Evolutionary conservation across 1,284 basidiomycete genomes (phyloP).

Genomic region (Mycosarcoma mackinlayi): DNA sequence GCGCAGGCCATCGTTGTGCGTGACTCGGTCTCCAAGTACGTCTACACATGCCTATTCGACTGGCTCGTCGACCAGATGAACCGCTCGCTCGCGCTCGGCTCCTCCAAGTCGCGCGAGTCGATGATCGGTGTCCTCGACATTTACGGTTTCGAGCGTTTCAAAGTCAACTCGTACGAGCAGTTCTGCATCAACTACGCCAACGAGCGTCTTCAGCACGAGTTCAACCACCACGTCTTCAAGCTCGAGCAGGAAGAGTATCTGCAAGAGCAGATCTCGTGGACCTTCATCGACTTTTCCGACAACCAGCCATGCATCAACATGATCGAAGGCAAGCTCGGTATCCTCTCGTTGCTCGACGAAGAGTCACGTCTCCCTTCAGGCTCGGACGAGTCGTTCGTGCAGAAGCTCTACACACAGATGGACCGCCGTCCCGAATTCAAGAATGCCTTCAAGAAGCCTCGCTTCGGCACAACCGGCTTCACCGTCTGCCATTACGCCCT

Average conservation of each 20-base stretch:
- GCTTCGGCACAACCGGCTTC: constrained; percentile 96
- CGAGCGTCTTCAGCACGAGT: constrained; percentile 90
- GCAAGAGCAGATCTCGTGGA: constrained; percentile 98
- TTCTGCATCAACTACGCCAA: constrained; percentile 99
- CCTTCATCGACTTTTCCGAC: constrained; percentile 97
- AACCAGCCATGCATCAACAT: constrained; percentile 99
- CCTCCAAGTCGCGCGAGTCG: constrained; percentile 87
- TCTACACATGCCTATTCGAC: constrained; percentile 98
- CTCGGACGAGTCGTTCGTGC: constrained; percentile 90
- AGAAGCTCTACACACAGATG: constrained; percentile 91
- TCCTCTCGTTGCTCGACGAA: constrained; percentile 93
- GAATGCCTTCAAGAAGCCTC: constrained; percentile 94
- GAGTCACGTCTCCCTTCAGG: constrained; percentile 96
- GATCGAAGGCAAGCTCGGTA: constrained; percentile 96
- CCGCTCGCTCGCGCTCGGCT: constrained; percentile 90
- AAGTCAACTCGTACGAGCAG: constrained; percentile 92
- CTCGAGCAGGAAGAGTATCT: constrained; percentile 99
- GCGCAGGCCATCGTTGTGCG: constrained; percentile 93
- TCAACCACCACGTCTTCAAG: constrained; percentile 73
- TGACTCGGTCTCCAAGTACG: constrained; percentile 97
- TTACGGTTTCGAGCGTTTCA: constrained; percentile 70
- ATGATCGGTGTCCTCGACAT: constrained; percentile 97
- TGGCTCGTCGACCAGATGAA: constrained; percentile 98
- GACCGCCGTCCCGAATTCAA: constrained; percentile 82
- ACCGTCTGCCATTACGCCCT: constrained; percentile 98